Evolutionary conservation across 805 yeast genomes (phyloP).

Genomic region (Ogataea siamensis): DNA sequence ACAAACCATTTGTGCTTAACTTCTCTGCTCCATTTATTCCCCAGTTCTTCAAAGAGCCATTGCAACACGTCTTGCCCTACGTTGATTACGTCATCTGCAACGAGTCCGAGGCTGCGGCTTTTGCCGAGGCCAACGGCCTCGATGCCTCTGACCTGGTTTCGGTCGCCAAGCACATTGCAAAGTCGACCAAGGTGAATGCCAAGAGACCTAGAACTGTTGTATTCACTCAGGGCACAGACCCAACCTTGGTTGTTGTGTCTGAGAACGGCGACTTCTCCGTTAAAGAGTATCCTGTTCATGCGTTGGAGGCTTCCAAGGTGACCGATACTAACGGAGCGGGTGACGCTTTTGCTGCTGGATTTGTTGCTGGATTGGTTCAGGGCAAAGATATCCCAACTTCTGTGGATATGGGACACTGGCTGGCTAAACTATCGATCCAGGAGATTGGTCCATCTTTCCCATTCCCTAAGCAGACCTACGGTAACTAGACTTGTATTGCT

Average conservation of each 20-base stretch:
- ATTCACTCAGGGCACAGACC: constrained; percentile 93
- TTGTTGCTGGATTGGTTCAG: constrained; percentile 81
- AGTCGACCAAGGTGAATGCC: constrained; percentile 69
- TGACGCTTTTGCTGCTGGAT: constrained; percentile 97
- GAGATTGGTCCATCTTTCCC: constrained; percentile 95
- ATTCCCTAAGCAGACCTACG: constrained; percentile 60
- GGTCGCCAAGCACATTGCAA: constrained; percentile 81
- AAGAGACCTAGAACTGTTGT: constrained; percentile 78
- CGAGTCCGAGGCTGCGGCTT: constrained; percentile 95
- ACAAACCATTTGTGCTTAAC: constrained; percentile 64
- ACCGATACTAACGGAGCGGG: constrained; percentile 99
- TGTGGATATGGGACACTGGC: constrained; percentile 92
- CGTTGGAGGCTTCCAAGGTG: constrained; percentile 63
- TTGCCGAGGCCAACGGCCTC: constrained; percentile 80
- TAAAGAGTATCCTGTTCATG: constrained; percentile 64
- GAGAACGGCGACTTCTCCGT: constrained; percentile 45
- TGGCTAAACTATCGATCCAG: constrained; percentile 88
- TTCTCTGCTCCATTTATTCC: constrained; percentile 96
- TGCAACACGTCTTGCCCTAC: constrained; percentile 78
- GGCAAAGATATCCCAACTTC: constrained; percentile 58
- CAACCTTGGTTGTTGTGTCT: constrained; percentile 75
- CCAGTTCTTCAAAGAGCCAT: constrained; percentile 89
- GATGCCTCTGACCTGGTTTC: constrained; percentile 58
- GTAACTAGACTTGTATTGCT: constrained; percentile 12
- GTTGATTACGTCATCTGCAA: constrained; percentile 91